Percentiles rank a stretch among this genome's conserved stretches.
Conservation (phyloP, 192 early-diverging fungal species). For the Coemansia sp. region DNA sequence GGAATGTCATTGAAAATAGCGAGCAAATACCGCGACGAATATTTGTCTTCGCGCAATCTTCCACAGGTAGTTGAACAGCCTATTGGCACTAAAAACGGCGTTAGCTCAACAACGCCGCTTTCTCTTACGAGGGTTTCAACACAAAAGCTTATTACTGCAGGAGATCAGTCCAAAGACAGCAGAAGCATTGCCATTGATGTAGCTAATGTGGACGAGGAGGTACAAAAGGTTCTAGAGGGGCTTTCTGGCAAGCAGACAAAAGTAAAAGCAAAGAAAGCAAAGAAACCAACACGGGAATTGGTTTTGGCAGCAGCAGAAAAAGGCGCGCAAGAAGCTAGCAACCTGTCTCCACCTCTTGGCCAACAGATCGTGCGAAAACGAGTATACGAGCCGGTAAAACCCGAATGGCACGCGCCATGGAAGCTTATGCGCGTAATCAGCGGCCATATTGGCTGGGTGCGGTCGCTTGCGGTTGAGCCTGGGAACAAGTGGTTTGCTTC, state of each 20-base stretch:
- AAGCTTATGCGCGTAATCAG: slow-evolving; percentile 90
- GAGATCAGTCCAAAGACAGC: neutral
- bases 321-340: neutral
- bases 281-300: slow-evolving; percentile 34
- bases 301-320: slow-evolving; percentile 25
- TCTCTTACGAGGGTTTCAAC: neutral
- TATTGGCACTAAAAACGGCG: neutral
- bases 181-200: neutral
- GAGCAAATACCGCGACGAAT: slow-evolving; percentile 44
- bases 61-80: slow-evolving; percentile 18
- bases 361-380: slow-evolving; percentile 52
- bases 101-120: neutral
- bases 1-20: slow-evolving; percentile 16
- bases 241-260: slow-evolving; percentile 30
- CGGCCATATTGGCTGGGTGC: slow-evolving; percentile 97
- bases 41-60: slow-evolving; percentile 35
- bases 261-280: slow-evolving; percentile 25
- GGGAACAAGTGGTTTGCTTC: slow-evolving; percentile 99
- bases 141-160: slow-evolving; percentile 15
- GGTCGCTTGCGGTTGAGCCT: slow-evolving; percentile 88
- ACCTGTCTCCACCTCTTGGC: slow-evolving; percentile 23
- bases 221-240: slow-evolving; percentile 41
- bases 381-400: slow-evolving; percentile 53
- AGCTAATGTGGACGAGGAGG: slow-evolving; percentile 31
- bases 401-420: slow-evolving; percentile 99